Evolutionary conservation across 441 rosid genomes (phyloP).

Genomic region (Erodium trifolium): DNA sequence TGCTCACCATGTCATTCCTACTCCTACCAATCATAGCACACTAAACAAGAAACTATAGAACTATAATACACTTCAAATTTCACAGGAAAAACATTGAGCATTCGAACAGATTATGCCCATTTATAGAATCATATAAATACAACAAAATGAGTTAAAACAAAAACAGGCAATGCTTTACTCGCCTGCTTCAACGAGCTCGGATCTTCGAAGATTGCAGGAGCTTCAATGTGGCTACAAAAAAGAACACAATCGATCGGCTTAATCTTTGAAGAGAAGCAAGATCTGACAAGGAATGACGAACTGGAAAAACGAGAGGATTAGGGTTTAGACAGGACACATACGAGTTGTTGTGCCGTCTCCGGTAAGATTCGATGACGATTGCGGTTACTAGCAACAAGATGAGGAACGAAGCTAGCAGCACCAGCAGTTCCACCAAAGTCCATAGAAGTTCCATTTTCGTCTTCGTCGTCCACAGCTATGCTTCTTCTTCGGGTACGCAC

Average conservation of each 20-base stretch:
- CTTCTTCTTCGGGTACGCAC: neutral
- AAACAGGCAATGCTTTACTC: neutral
- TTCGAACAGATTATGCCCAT: neutral
- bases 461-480: neutral
- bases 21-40: neutral
- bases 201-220: slow-evolving; percentile 61
- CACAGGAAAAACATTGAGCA: neutral
- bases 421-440: slow-evolving; percentile 28
- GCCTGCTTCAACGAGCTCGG: slow-evolving; percentile 73
- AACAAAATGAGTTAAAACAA: neutral
- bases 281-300: neutral
- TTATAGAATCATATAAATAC: neutral
- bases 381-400: slow-evolving; percentile 30
- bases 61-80: neutral
- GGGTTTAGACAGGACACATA: slow-evolving; percentile 18
- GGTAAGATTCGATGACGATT: slow-evolving; percentile 48
- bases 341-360: slow-evolving; percentile 59
- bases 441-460: slow-evolving; percentile 37
- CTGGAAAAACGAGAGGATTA: slow-evolving; percentile 1
- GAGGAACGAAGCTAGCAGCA: slow-evolving; percentile 22
- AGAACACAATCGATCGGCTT: neutral
- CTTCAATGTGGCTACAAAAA: slow-evolving; percentile 47
- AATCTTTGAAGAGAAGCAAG: neutral
- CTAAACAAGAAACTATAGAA: neutral
- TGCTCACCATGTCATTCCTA: neutral